Conservation (phyloP, 176 grass and related monocot genomes). For the Puccinellia tenuiflora region DNA sequence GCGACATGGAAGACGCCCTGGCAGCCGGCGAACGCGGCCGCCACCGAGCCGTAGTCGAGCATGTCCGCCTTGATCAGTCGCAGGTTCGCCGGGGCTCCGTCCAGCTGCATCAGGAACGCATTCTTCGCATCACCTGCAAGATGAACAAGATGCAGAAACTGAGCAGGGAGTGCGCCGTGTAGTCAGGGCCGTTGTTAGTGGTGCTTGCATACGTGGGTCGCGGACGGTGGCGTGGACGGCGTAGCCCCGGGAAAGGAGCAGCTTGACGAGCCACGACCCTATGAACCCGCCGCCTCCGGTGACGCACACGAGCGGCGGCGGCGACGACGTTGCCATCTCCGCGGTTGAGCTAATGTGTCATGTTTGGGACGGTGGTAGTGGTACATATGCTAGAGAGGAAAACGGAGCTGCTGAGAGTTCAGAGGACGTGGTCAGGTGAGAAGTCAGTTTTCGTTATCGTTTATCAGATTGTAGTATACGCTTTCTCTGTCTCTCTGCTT, state of each 20-base stretch:
- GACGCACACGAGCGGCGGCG: slow-evolving; percentile 27
- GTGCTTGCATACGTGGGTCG: too few relatives aligned
- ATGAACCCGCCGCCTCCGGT: slow-evolving; percentile 58
- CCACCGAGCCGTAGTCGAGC: slow-evolving; percentile 43
- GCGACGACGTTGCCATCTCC: not conserved
- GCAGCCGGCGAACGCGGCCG: slow-evolving; percentile 39
- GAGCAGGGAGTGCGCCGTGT: too few relatives aligned
- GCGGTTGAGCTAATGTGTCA: not conserved
- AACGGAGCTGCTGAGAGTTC: not conserved
- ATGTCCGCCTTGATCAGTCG: slow-evolving; percentile 50
- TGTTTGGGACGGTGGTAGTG: not conserved
- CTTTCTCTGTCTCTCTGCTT: too few relatives aligned
- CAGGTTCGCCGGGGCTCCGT: slow-evolving; percentile 36
- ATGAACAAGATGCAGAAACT: not conserved
- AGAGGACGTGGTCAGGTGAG: not conserved
- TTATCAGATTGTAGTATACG: too few relatives aligned
- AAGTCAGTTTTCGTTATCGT: not conserved
- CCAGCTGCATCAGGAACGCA: slow-evolving; percentile 36
- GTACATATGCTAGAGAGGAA: not conserved
- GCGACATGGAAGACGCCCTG: slow-evolving; percentile 61
- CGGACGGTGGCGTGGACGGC: slow-evolving; percentile 50
- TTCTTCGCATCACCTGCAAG: slow-evolving; percentile 44
- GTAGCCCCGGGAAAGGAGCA: slow-evolving; percentile 56
- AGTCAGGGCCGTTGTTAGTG: too few relatives aligned
- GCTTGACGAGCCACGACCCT: slow-evolving; percentile 53